Percentiles rank a stretch among this genome's conserved stretches.
Evolutionary conservation across 169 alveolate species (phyloP).

Genomic region (Plasmodium reichenowi): DNA sequence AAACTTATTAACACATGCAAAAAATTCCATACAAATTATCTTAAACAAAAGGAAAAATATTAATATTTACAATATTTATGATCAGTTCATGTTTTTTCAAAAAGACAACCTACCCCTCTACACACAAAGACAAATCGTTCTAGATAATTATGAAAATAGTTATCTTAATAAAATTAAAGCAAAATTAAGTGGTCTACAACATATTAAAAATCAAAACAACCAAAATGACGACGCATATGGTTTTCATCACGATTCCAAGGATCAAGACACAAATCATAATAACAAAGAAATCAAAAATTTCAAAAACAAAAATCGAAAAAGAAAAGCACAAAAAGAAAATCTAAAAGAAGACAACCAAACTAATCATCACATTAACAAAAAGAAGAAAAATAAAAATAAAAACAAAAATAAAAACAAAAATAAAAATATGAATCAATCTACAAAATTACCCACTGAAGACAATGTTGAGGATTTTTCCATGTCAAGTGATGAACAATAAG

Average conservation of each 20-base stretch:
- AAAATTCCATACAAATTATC: conserved; percentile 61
- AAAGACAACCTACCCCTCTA: conserved; percentile 48
- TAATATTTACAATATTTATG: conserved; percentile 38
- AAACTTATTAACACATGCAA: conserved; percentile 27
- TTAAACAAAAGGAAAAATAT: conserved; percentile 42
- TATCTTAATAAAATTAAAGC: conserved; percentile 24
- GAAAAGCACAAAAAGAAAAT: neutral
- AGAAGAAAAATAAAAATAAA: neutral
- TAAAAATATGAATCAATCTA: conserved; percentile 1
- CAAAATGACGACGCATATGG: neutral
- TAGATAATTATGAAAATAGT: conserved; percentile 52
- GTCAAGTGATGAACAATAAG: conserved; percentile 49
- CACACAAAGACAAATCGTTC: conserved; percentile 9
- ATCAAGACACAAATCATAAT: neutral
- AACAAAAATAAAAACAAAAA: conserved; percentile 6
- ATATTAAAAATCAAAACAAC: conserved; percentile 9
- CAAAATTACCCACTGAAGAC: conserved; percentile 13
- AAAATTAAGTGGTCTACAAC: conserved; percentile 33
- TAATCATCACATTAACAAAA: neutral
- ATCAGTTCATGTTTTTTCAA: conserved; percentile 26
- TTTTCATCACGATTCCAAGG: neutral
- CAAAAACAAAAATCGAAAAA: neutral
- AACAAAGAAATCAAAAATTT: neutral
- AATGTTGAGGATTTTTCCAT: conserved; percentile 39
- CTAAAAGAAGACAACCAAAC: neutral